Base-by-base conservation (phyloP, 2,329 filamentous ascomycete genomes). In the Hymenoscyphus salicellus region DNA sequence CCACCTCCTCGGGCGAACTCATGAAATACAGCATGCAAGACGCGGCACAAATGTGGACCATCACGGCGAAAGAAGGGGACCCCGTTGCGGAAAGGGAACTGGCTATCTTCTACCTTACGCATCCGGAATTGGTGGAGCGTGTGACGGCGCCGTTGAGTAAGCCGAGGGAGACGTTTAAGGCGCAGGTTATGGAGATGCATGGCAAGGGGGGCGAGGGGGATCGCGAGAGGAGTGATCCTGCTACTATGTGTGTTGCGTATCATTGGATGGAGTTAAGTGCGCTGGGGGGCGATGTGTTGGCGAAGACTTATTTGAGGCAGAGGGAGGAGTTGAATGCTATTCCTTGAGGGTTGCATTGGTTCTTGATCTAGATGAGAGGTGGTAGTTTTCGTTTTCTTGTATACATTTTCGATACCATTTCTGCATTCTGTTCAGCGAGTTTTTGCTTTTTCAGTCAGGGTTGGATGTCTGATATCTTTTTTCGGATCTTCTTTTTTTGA, bases 251-350 rank as follows among this genome's bases (percentile, higher is more conserved):
- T 73, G 86, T 97, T 64, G 94, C 94, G 10, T 88, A 96, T 78
- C 94, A 98, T 80, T 98, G 94, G 93, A 97, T 98, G 93, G 92
- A 94, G 79, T 83, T 91, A 69, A 93, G 91, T 43, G 90, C 92
- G 71, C 84, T 85, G 62, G 93, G 93, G n/a, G 93, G 93, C 0
- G 94, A 98, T 75, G 86, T 90, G 73, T 81, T 96, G 70, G 94
- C 94, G 23, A 89, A 87, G 75, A 65, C 60, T 20, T 65, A 65
- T 32, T 52, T 65, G 60, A 55, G 63, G 30, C 63, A 65, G 36
- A 62, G 63, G 26, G 63, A 65, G 33, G 63, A 65, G 63, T 30
- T 65, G 16, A 65, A 65, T 56, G 63, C 63, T 56, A 65, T 65
- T 60, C 60, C 63, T 41, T 65, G 33, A 20, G 17, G 16, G 33